Percentiles rank a stretch among this genome's conserved stretches.
phyloP scores from a whole-genome alignment of 2,329 filamentous ascomycete genomes.

The Hymenoscyphus scutula region DNA sequence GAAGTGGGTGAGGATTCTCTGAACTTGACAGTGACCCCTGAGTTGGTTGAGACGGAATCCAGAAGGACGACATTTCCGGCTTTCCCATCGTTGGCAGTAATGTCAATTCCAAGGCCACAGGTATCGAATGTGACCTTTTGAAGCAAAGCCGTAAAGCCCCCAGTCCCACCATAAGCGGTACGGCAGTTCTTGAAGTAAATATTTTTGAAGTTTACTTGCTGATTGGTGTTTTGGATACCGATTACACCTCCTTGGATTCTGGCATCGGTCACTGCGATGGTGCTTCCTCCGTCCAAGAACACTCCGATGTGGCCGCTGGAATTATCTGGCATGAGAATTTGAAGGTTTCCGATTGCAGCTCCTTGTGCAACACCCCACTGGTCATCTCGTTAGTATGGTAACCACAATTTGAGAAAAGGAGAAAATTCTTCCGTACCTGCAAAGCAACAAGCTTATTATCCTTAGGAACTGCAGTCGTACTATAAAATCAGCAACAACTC shows the following conservation, averaged over 20 bases:
- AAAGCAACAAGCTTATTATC: background rate
- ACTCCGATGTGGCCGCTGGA: constrained; percentile 33
- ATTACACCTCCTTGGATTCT: constrained; percentile 44
- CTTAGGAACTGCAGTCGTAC: background rate
- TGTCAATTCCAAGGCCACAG: constrained; percentile 29
- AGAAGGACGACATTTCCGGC: background rate
- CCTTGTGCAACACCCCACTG: constrained; percentile 39
- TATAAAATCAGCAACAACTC: background rate
- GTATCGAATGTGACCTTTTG: constrained; percentile 29
- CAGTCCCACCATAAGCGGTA: background rate
- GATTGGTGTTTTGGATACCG: constrained; percentile 59
- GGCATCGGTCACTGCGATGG: constrained; percentile 1
- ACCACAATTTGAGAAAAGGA: background rate
- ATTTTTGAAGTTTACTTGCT: constrained; percentile 54
- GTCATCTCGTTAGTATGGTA: constrained; percentile 12
- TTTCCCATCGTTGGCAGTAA: constrained; percentile 1
- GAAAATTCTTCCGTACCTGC: background rate
- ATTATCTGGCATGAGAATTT: constrained; percentile 36
- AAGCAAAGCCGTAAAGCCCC: constrained; percentile 2
- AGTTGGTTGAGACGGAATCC: background rate
- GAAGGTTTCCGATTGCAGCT: constrained; percentile 35
- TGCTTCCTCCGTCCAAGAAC: constrained; percentile 8
- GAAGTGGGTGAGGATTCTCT: background rate
- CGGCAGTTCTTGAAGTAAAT: constrained; percentile 37
- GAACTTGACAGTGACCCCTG: background rate